Evolutionary conservation across 495 filamentous ascomycete species (phyloP), one percentile per base, ranked within the genome.

Genomic region (Trichocladium uniseriatum): DNA sequence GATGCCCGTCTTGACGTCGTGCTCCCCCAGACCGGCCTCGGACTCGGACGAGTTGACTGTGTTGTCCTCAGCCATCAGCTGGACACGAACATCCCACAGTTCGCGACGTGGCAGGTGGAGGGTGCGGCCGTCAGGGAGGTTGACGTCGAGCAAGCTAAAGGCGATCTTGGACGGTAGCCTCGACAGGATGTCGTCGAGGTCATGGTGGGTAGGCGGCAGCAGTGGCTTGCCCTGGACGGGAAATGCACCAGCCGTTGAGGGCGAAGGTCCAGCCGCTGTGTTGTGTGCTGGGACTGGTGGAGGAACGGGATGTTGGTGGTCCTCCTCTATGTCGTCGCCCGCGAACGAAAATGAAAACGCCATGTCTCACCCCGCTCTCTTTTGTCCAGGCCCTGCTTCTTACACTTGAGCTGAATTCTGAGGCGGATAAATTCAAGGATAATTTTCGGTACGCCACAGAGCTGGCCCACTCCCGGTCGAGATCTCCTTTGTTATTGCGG

Each of bases 61-160:
- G 57, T 61, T 67, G 32, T 87, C 86, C 67, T 96, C 89, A 34
- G 86, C 86, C 86, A 95, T 94, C 27, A 96, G 74, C 69, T 98
- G 92, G 36, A 94, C 80, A 39, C 87, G 82, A 41, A 95, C 86
- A 63, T 98, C 92, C 75, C 90, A 95, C 45, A 95, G 77, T 56
- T 95, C 91, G 13, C 92, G 81, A 21, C 89, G 84, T 5, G 86
- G 88, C 21, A 98, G 69, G 20, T 67, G 70, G 18, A 85, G 61
- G 13, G 61, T 64, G 36, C 61, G 61, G 28, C 56, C 47, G 41
- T 53, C 66, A 62, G 77, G 66, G 54, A 72, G 67, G 47, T 70
- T 69, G 34, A 89, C 72, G 14, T 67, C 56, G 22, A 89, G 68
- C 20, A 70, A 71, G 62, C 77, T 77, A 66, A 84, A 94, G 51